phyloP scores from a whole-genome alignment of 2,329 filamentous ascomycete species.

The Fusarium avenaceum region DNA sequence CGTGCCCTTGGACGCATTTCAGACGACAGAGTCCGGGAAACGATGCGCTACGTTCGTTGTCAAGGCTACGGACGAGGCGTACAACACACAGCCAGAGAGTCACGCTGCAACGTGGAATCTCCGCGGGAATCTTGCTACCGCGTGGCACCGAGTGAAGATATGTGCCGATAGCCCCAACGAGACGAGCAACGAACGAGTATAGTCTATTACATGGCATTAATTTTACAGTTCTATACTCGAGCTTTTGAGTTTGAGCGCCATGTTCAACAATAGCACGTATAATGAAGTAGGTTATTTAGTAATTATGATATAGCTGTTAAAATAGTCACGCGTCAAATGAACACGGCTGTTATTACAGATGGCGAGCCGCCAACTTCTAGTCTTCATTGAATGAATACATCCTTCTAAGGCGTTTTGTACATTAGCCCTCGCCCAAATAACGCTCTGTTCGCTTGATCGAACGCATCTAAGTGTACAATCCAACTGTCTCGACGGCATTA shows the following conservation, averaged over 20 bases:
- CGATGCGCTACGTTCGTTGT: slow-evolving; percentile 68
- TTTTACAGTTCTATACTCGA: not conserved
- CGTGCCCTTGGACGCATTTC: slow-evolving; percentile 56
- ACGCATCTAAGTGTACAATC: slow-evolving; percentile 47
- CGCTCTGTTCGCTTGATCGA: slow-evolving; percentile 34
- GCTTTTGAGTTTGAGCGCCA: not conserved
- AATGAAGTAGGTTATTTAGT: slow-evolving; percentile 1
- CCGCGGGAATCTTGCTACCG: slow-evolving; percentile 74
- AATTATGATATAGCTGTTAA: not conserved
- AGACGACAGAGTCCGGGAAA: slow-evolving; percentile 12
- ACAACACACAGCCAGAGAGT: slow-evolving; percentile 75
- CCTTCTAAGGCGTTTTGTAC: slow-evolving; percentile 40
- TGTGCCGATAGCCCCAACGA: slow-evolving; percentile 51
- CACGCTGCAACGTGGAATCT: slow-evolving; percentile 73
- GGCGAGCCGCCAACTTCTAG: slow-evolving; percentile 31
- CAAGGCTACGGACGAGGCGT: slow-evolving; percentile 75
- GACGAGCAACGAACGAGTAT: not conserved
- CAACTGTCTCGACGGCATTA: slow-evolving; percentile 17
- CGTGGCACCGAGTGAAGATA: slow-evolving; percentile 71
- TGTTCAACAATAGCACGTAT: not conserved
- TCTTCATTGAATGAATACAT: slow-evolving; percentile 34
- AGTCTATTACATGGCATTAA: slow-evolving; percentile 2
- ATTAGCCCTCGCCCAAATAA: slow-evolving; percentile 24
- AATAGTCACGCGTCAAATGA: not conserved
- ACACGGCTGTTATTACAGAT: not conserved